phyloP scores from a whole-genome alignment of 805 yeast species.

The Lachancea sp. region DNA sequence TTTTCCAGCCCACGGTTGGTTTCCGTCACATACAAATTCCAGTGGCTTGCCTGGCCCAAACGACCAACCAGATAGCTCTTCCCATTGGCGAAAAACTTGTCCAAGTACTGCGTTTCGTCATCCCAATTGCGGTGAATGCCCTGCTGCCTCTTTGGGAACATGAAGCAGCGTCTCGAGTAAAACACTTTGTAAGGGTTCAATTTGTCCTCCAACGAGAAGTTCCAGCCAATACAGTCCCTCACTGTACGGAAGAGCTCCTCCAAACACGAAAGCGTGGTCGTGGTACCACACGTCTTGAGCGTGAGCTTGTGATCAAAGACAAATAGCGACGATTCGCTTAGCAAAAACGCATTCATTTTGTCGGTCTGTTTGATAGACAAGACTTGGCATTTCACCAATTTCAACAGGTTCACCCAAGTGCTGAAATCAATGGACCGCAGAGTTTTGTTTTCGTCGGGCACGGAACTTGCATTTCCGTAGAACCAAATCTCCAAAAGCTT shows the following conservation, averaged over 20 bases:
- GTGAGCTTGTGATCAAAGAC: constrained; percentile 81
- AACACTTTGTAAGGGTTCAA: constrained; percentile 58
- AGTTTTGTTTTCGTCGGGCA: constrained; percentile 38
- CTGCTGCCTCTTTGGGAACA: constrained; percentile 77
- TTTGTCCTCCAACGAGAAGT: constrained; percentile 24
- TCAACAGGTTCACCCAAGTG: constrained; percentile 68
- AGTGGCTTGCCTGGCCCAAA: constrained; percentile 65
- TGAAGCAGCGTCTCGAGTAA: constrained; percentile 84
- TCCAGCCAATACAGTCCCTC: constrained; percentile 37
- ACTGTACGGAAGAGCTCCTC: constrained; percentile 54
- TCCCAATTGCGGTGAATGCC: constrained; percentile 82
- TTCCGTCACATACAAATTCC: constrained; percentile 80
- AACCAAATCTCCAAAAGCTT: constrained; percentile 89
- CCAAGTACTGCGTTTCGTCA: constrained; percentile 66
- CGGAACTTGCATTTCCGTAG: constrained; percentile 41
- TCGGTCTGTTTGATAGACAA: constrained; percentile 67
- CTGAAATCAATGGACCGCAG: constrained; percentile 58
- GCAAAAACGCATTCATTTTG: constrained; percentile 71
- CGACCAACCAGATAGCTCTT: constrained; percentile 75
- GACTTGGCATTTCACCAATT: constrained; percentile 81
- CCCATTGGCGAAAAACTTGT: constrained; percentile 56
- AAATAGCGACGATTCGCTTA: constrained; percentile 85
- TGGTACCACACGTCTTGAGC: constrained; percentile 93
- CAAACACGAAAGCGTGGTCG: constrained; percentile 78
- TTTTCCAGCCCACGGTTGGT: constrained; percentile 14